Conservation (phyloP, 805 yeast genomes). For the Saccharomycopsis microspora region DNA sequence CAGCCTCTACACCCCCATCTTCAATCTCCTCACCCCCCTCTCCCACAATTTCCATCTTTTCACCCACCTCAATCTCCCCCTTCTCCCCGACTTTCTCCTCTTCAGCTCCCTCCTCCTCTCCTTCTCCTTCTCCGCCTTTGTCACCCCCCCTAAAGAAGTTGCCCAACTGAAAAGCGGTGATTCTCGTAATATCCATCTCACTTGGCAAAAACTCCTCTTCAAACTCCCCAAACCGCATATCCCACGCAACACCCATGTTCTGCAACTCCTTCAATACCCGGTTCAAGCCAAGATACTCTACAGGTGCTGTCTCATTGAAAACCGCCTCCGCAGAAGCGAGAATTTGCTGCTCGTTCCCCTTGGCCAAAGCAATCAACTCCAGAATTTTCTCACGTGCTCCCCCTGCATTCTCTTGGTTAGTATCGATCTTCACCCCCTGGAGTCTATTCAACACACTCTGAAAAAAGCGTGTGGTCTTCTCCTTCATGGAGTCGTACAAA, state of each 20-base stretch:
- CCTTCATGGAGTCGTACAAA: slow-evolving; percentile 39
- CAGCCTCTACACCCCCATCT: neutral
- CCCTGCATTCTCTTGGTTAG: slow-evolving; percentile 58
- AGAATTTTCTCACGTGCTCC: slow-evolving; percentile 53
- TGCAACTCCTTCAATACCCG: slow-evolving; percentile 60
- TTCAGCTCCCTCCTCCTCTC: neutral
- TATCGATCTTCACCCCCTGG: slow-evolving; percentile 58
- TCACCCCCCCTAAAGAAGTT: slow-evolving; percentile 11
- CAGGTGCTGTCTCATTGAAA: slow-evolving; percentile 43
- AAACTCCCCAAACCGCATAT: slow-evolving; percentile 67
- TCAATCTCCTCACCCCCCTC: neutral
- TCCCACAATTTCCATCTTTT: neutral
- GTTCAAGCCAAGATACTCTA: slow-evolving; percentile 63
- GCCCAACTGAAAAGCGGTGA: slow-evolving; percentile 34
- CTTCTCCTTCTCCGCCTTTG: neutral
- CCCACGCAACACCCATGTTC: slow-evolving; percentile 81
- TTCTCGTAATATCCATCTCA: slow-evolving; percentile 60
- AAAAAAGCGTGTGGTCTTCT: slow-evolving; percentile 51
- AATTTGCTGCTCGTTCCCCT: slow-evolving; percentile 38
- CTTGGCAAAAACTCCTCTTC: slow-evolving; percentile 65
- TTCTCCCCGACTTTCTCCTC: neutral
- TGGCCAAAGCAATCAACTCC: slow-evolving; percentile 42
- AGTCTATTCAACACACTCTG: slow-evolving; percentile 60
- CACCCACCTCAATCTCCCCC: too few relatives aligned
- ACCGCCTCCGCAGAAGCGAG: slow-evolving; percentile 35